These are phyloP conservation scores for Chlorella sp. DNA, from an alignment of 139 green algal genomes.

Conservation along the genomic window DNA sequence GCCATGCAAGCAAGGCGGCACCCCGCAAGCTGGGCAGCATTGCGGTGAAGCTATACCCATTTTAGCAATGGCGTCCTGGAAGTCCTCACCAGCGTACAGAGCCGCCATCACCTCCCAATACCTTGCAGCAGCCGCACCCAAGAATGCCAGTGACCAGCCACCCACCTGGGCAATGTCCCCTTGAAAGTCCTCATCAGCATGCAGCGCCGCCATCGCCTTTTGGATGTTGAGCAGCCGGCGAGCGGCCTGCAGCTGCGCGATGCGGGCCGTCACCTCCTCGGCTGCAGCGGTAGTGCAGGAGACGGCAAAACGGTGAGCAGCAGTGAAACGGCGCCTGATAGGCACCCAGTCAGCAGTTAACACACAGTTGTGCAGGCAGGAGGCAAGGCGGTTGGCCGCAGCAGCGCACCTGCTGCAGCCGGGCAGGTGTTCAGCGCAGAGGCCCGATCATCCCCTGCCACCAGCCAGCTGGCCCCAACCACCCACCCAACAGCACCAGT, in stretches of 20 bases:
- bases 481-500: no score
- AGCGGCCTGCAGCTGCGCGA: conserved; percentile 10
- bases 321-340: no score
- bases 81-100: conserved; percentile 59
- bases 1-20: neutral
- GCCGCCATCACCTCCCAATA: conserved; percentile 19
- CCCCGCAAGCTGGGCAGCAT: neutral
- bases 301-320: no score
- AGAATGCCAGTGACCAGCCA: no score
- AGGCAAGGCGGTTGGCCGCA: neutral
- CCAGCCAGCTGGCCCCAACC: neutral
- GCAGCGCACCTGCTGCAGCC: neutral
- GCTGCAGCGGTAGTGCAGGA: neutral
- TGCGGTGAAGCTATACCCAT: no score
- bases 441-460: neutral
- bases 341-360: no score
- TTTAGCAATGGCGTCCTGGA: conserved; percentile 43
- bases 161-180: conserved; percentile 36
- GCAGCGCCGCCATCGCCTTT: conserved; percentile 48
- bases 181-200: conserved; percentile 64
- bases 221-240: conserved; percentile 40
- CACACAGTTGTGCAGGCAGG: no score
- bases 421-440: neutral
- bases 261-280: conserved; percentile 11
- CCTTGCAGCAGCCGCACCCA: neutral